Base-by-base conservation (phyloP, 2,329 filamentous ascomycete genomes). In the Colletotrichum tabaci region DNA sequence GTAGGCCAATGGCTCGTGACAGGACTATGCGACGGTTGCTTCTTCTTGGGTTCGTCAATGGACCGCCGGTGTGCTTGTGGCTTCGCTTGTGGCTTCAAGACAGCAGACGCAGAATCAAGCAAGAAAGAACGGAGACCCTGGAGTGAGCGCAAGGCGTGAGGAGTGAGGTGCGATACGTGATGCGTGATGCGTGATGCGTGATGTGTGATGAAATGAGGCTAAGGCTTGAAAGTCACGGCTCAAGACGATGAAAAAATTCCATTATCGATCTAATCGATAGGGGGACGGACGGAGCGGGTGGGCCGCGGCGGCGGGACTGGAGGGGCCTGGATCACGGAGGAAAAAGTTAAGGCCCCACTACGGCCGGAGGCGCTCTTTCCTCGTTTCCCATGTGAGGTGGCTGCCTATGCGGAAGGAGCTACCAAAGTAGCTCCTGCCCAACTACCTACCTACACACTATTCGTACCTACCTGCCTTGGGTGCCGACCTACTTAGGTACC, bases 201-300 rank as follows among this genome's bases (percentile, higher is more conserved):
- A 6, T 21, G 35, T 40, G 35, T 56, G 10, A 18, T 56, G 53
- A 56, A 30, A 38, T 53, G 67, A 70, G 67, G 67, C 67, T 42
- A 35, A 61, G 35, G 46, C n/a, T 49, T 26, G 44, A 6, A 50
- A 12, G 58, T 35, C 26, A 30, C 21, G 40, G 44, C 23, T 21
- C 50, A n/a, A 47, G 46, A 53, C 61, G 21, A 66, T 71, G 68
- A 63, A 71, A 70, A 71, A 71, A 71, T 71, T 71, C 52, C 44
- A 53, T 68, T 71, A 71, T 71, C 65, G 68, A 71, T 71, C 30
- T 30, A 30, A 30, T 30, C 30, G 30, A 30, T 30, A 30, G 30
- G 30, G 30, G 30, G 67, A 42, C 9, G 52, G n/a, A 23, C 50
- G 35, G 49, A 21, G 26, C 18, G 38, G 40, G 15, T 23, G 40